Evolutionary conservation across 2,329 filamentous ascomycete species (phyloP), one percentile per base, ranked within the genome.

Genomic region (Arthrobotrys sphaeroides): DNA sequence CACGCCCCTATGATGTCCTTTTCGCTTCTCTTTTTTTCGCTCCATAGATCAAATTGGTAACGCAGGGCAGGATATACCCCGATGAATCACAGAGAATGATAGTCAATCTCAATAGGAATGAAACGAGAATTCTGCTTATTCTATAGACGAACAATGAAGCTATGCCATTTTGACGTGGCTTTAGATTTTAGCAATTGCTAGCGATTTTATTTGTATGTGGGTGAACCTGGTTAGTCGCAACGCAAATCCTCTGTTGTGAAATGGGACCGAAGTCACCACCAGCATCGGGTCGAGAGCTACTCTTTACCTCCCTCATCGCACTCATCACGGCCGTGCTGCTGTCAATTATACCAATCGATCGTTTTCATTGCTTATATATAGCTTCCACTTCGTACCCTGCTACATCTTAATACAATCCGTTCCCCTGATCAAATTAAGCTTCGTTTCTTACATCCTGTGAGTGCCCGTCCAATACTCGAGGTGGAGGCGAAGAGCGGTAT

Each of bases 11-110:
- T 66, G 45, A 66, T 66, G 47, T 55, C 18, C 22, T 12, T 31
- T 16, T 36, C n/a, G n/a, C n/a, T 38, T 33, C 16, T n/a, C 10
- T 24, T 49, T 64, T 40, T 43, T 42, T 57, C 47, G 43, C 43
- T 67, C 47, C 62, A 40, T 62, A 65, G 62, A 74, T 60, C 45
- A 65, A 69, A 69, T 69, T 75, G 64, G 72, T 75, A 69, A 66
- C 33, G 59, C 24, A 64, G 57, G 45, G 64, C 72, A 64, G 72
- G 72, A 75, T 75, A 75, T 75, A 75, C 72, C 70, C 69, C 47
- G 49, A 72, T 20, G 55, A 62, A 74, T 67, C 49, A 69, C 42
- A 45, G 51, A 42, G 28, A 66, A 38, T 16, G 40, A 31, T 49
- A 59, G 49, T 59, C 47, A 40, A 64, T 59, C 65, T 65, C 47